Base-by-base conservation (phyloP, 306 rosid genomes). In the Vigna nakashimae region DNA sequence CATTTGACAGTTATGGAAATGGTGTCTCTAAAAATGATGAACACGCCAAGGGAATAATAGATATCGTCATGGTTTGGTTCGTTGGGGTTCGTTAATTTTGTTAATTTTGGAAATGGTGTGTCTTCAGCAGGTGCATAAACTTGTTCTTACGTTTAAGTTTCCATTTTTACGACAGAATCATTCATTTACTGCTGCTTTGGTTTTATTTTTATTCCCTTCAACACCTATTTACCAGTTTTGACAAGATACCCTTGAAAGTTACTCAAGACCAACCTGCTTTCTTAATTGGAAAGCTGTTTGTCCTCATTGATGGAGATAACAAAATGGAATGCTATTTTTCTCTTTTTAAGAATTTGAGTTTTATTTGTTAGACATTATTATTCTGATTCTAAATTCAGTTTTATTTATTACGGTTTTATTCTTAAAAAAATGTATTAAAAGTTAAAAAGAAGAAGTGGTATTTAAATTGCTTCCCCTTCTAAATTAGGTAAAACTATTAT, bases 171-270 rank as follows among this genome's bases (percentile, higher is more conserved):
- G 5, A 30, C 34, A 30, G 5, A 30, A 30, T 30, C 34, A 30
- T 30, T 30, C 34, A 30, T 30, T 30, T 32, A 42, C 38, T 8
- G 11, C 9, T 1, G 26, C 0, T 7, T 15, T 38, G 24, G 12
- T 1, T 63, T 3, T 59, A 30, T 32, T 58, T 58, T 22, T 20
- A 4, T 26, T 14, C 1, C 32, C 7, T 32, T 16, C 46, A 32
- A 15, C 1, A 62, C 24, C 45, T 14, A 12, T 43, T 73, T 48
- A 58, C 13, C 28, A 9, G 57, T 57, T 9, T 14, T 26, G 78
- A 63, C 34, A 34, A n/a, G 2, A 59, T 59, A n/a, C 18, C 2
- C 57, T 74, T 75, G 71, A 75, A 75, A 75, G 63, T 75, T 75
- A 62, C 79, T 48, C 53, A 32, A 46, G 9, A 30, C 66, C 62